Base-by-base conservation (phyloP, 495 filamentous ascomycete species). In the Aspergillus kassunensis region DNA sequence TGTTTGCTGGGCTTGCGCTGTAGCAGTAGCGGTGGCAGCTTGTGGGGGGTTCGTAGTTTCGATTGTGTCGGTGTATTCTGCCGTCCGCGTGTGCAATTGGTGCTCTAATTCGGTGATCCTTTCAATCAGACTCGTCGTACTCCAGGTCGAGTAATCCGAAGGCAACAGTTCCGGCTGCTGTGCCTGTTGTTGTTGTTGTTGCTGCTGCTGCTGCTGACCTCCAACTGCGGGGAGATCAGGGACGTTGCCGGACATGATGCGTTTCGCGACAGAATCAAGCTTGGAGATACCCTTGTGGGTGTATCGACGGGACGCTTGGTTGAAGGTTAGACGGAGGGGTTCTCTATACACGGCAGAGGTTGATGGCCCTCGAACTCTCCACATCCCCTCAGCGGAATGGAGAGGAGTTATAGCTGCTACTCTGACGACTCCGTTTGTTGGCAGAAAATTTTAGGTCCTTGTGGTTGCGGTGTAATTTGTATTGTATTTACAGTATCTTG, bases 61-160 rank as follows among this genome's bases (percentile, higher is more conserved):
- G 7, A 36, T 24, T 9, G 54, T 27, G n/a, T 42, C 53, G 7
- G 68, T 56, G 31, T 59, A 79, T 62, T 69, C 66, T 6, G 67
- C 62, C 40, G 61, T 78, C 51, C 73, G 74, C 35, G 66, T 69
- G 41, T 77, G 67, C 6, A 88, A 67, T 57, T 85, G 71, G 40
- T 68, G 65, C 63, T 95, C 89, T 12, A 95, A 73, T 35, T 77
- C 66, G 9, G 69, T 73, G 25, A 95, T 80, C 3, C 86, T 77
- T 49, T 80, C 63, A 52, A 93, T 78, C 18, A 93, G 74, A 42
- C 74, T 79, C 15, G 80, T 73, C 45, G 80, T 81, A 16, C 78
- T 82, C 88, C 88, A 92, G 31, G 69, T 69, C 12, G 76, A 70
- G 57, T 84, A 83, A 58, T 77, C 75, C 23, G 48, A 42, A 58